Base-by-base conservation (phyloP, 2,329 filamentous ascomycete genomes). In the Peltaster fructicola region DNA sequence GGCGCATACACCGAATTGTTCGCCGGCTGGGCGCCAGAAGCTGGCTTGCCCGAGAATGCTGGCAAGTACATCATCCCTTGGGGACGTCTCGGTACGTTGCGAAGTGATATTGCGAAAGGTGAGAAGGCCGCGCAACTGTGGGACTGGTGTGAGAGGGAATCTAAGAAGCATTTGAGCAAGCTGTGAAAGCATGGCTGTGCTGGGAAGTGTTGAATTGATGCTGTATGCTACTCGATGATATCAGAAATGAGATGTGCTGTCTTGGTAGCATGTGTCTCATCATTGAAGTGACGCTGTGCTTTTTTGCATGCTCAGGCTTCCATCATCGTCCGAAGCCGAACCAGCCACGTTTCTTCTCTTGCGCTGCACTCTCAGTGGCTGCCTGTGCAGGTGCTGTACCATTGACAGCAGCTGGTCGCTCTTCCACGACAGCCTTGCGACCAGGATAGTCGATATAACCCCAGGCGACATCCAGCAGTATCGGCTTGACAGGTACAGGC, bases 381-480 rank as follows among this genome's bases (percentile, higher is more conserved):
- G 29, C 23, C 14, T 23, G 5, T 26, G 25, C 29, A 30, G 38
- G 32, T 42, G 37, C 24, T 27, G 39, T 28, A 23, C 32, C 26
- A 32, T 36, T 39, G 32, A 36, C 38, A 18, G 37, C 35, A 8
- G 34, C 26, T 21, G 25, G 32, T 23, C 34, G 31, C 24, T 37
- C 36, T 31, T 40, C 37, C 13, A 15, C 20, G 7, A 32, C 35
- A 5, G 32, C 36, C 27, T 38, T 41, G 38, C 69, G 69, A 16
- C 71, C 72, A 0, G 84, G 82, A 45, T 98, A 98, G 23, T 81
- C 71, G 33, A 98, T 84, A 48, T 93, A 95, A 48, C 95, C 95
- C 78, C 81, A 98, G 7, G 88, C 88, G 6, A 92, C 75, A 45
- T 98, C 88, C 30, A 95, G 68, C 61, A 95, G 95, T 16, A 95